Evolutionary conservation across 2,329 filamentous ascomycete species (phyloP).

Genomic region (Hypoxylon sp.): DNA sequence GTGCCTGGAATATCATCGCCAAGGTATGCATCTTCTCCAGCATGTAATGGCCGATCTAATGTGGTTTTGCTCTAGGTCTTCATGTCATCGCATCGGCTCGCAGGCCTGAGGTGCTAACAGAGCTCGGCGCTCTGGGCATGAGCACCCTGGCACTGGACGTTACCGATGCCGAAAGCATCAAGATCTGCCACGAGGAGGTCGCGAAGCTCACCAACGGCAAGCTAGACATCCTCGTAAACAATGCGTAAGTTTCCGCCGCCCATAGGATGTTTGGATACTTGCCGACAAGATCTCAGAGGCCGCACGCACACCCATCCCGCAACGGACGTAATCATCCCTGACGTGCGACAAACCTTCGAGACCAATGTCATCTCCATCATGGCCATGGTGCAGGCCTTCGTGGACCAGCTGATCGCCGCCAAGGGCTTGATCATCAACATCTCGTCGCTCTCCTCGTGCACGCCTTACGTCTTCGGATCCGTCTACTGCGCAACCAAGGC

Average conservation of each 20-base stretch:
- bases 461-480: conserved; percentile 61
- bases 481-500: conserved; percentile 65
- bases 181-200: conserved; percentile 56
- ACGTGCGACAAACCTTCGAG: conserved; percentile 62
- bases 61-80: conserved; percentile 50
- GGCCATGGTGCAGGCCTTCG: conserved; percentile 61
- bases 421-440: conserved; percentile 64
- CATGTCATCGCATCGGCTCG: conserved; percentile 67
- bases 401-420: conserved; percentile 57
- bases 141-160: conserved; percentile 62
- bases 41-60: neutral
- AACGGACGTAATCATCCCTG: conserved; percentile 59
- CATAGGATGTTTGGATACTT: neutral
- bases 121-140: conserved; percentile 57
- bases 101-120: conserved; percentile 55
- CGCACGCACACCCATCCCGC: conserved; percentile 60
- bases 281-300: conserved; percentile 49
- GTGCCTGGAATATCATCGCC: conserved; percentile 60
- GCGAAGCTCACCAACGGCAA: conserved; percentile 57
- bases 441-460: conserved; percentile 58
- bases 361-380: conserved; percentile 66
- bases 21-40: conserved; percentile 48
- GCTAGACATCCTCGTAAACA: conserved; percentile 67
- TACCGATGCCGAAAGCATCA: conserved; percentile 60
- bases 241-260: conserved; percentile 54